phyloP scores from a whole-genome alignment of 129 eudicot genomes.

The Silybum marianum region DNA sequence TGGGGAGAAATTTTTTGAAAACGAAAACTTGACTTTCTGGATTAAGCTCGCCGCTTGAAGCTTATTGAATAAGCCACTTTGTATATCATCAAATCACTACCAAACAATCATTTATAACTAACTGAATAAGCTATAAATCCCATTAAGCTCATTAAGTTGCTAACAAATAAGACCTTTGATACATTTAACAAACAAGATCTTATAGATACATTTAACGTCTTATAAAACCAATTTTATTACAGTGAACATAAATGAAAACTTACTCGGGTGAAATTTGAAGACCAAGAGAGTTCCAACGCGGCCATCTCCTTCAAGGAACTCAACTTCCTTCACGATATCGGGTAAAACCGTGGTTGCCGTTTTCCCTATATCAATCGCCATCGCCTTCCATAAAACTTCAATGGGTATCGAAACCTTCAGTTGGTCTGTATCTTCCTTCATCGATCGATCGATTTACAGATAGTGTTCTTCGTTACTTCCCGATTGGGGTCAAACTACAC shows the following conservation, averaged over 20 bases:
- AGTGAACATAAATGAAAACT: background rate
- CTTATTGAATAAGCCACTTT: too few species aligned
- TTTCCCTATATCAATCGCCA: constrained; percentile 26
- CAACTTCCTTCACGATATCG: constrained; percentile 33
- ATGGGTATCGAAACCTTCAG: constrained; percentile 39
- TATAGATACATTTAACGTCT: too few species aligned
- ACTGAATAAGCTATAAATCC: too few species aligned
- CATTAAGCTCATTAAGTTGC: too few species aligned
- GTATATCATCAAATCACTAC: too few species aligned
- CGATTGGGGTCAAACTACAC: background rate
- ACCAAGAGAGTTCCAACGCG: constrained; percentile 46
- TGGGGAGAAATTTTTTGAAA: too few species aligned
- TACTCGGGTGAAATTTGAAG: constrained; percentile 45
- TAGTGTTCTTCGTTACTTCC: background rate
- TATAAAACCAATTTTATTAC: background rate
- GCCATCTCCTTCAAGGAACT: constrained; percentile 61
- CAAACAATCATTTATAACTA: too few species aligned
- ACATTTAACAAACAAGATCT: background rate
- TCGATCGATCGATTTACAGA: background rate
- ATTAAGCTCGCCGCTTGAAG: too few species aligned
- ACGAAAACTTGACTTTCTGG: too few species aligned
- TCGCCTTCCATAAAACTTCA: constrained; percentile 39
- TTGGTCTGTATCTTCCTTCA: constrained; percentile 41
- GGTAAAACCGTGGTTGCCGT: constrained; percentile 23
- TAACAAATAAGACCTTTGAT: too few species aligned